Base-by-base conservation (phyloP, 768 basidiomycete genomes). In the Favolaschia claudopus region DNA sequence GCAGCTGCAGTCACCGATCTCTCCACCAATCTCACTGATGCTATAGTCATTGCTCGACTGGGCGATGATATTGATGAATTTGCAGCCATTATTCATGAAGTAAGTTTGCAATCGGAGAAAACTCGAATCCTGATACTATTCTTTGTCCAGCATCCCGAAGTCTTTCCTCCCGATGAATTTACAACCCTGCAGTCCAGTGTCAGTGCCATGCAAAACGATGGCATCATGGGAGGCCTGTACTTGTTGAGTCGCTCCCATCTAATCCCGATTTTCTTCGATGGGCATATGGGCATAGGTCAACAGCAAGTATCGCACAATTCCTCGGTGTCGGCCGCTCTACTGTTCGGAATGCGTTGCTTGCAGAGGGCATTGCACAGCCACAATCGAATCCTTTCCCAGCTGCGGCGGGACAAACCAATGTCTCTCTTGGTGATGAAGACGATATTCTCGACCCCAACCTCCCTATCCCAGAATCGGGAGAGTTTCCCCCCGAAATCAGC, bases 181-280 rank as follows among this genome's bases (percentile, higher is more conserved):
- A 10, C 9, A 46, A 7, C 7, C 44, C 44, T 46, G 10, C 44
- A 46, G 19, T 10, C 20, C 22, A 46, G 25, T 19, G 14, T 46
- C 12, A 28, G 24, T 9, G 44, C 44, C 9, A 46, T 46, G 44
- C 15, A 24, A 9, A 22, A 46, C 15, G 44, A 46, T 46, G n/a
- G n/a, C n/a, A n/a, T n/a, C n/a, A n/a, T n/a, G n/a, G n/a, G n/a
- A n/a, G n/a, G n/a, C n/a, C n/a, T n/a, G n/a, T n/a, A n/a, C n/a
- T n/a, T n/a, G n/a, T n/a, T n/a, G n/a, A n/a, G n/a, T n/a, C n/a
- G n/a, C n/a, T n/a, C n/a, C n/a, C n/a, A n/a, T n/a, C n/a, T n/a
- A n/a, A 68, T 50, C 58, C 54, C 31, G 42, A 45, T 29, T 68
- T 68, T 44, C 62, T 68, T n/a, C 19, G 32, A 28, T 66, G 62